Evolutionary conservation across 768 basidiomycete species (phyloP).

Genomic region (Saitozyma sp.): DNA sequence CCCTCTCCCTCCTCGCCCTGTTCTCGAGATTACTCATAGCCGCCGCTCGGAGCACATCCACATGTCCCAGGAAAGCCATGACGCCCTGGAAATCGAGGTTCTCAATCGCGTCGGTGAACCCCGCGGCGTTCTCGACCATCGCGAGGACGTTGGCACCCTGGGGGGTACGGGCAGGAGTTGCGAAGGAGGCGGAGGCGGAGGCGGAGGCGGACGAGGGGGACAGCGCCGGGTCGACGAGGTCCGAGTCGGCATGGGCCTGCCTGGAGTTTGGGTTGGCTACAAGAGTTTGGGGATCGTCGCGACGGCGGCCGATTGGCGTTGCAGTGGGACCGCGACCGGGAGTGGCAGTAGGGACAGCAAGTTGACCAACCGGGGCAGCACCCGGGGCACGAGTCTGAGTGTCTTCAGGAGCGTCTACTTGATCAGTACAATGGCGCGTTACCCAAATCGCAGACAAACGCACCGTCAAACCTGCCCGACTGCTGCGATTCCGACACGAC

Average conservation of each 20-base stretch:
- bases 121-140: constrained; percentile 35
- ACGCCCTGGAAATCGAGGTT: constrained; percentile 35
- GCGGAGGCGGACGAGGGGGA: neutral
- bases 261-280: too few species aligned
- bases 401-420: constrained; percentile 26
- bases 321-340: too few species aligned
- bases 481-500: constrained; percentile 3
- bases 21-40: constrained; percentile 26
- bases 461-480: constrained; percentile 27
- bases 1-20: constrained; percentile 9
- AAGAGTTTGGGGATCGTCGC: too few species aligned
- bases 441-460: constrained; percentile 1
- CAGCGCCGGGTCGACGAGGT: too few species aligned
- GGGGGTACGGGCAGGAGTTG: constrained; percentile 10
- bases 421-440: neutral
- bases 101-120: constrained; percentile 25
- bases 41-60: constrained; percentile 34
- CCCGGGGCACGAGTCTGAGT: too few species aligned
- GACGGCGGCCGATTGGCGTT: too few species aligned
- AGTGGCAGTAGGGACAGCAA: too few species aligned
- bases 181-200: neutral
- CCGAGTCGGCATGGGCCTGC: too few species aligned
- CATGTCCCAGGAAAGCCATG: constrained; percentile 22
- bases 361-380: too few species aligned
- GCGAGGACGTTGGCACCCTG: constrained; percentile 28